A percentile compares a stretch with the other conserved stretches of the same genome.
phyloP scores from a whole-genome alignment of 148 eudicot species.

The Fagopyrum tataricum region DNA sequence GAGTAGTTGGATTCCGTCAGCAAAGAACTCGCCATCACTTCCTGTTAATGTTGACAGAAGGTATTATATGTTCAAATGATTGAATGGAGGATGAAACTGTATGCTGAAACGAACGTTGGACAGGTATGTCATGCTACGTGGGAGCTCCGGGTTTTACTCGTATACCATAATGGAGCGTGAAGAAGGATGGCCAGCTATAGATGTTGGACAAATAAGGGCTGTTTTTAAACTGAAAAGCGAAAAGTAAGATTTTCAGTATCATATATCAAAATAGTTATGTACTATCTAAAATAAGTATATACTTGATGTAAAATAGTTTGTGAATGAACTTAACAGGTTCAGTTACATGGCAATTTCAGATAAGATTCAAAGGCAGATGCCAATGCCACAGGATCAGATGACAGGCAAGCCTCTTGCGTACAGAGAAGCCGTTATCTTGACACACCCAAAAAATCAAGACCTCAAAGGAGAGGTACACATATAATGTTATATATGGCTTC shows the following conservation, averaged over 20 bases:
- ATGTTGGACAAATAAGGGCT: constrained; percentile 66
- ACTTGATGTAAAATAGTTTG: neutral
- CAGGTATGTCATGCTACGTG: constrained; percentile 62
- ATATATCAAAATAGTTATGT: neutral
- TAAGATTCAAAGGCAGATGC: constrained; percentile 10
- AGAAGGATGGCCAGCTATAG: constrained; percentile 61
- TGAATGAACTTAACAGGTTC: neutral
- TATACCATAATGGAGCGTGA: constrained; percentile 53
- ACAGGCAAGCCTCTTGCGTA: neutral
- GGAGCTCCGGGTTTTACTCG: constrained; percentile 61
- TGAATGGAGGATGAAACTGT: neutral
- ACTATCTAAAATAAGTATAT: neutral
- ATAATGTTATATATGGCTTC: neutral
- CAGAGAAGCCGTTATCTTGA: constrained; percentile 9
- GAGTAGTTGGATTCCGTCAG: neutral
- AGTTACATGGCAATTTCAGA: constrained; percentile 7
- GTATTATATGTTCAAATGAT: neutral
- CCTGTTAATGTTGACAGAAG: neutral
- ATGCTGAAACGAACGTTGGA: constrained; percentile 22
- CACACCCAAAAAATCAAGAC: neutral
- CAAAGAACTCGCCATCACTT: neutral
- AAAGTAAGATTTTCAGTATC: constrained; percentile 26
- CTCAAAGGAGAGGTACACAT: constrained; percentile 2
- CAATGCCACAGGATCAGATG: neutral
- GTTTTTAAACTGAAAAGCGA: constrained; percentile 75